Percentiles rank a stretch among this genome's conserved stretches.
Conservation (phyloP, 192 early-diverging fungal species). For the Phycomyces nitens region DNA sequence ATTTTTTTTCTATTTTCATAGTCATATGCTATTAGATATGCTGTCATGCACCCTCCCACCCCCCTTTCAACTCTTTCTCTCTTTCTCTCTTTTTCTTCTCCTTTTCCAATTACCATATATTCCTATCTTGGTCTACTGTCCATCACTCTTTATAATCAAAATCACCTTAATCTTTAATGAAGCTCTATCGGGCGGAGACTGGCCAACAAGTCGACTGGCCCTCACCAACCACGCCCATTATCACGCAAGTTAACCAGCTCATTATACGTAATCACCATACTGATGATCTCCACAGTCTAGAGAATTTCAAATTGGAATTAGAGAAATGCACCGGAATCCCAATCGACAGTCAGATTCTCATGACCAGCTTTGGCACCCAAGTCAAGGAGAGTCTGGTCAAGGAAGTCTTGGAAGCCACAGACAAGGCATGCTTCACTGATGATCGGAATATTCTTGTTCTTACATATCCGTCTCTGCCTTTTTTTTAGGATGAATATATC, state of each 20-base stretch:
- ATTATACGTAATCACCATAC: background rate
- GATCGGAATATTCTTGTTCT: conserved; percentile 2
- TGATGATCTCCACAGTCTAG: conserved; percentile 23
- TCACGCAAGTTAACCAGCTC: conserved; percentile 14
- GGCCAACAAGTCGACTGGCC: conserved; percentile 39
- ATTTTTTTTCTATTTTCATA: too few species aligned
- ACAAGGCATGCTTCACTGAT: conserved; percentile 35
- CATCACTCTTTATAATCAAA: background rate
- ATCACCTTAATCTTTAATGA: conserved; percentile 30
- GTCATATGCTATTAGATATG: too few species aligned
- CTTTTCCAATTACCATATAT: too few species aligned
- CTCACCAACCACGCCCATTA: background rate
- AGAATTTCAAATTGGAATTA: conserved; percentile 26
- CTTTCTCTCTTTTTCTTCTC: background rate
- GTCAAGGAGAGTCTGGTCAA: conserved; percentile 44
- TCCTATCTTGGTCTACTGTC: background rate
- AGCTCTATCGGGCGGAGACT: conserved; percentile 55
- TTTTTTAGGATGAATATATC: conserved; percentile 45
- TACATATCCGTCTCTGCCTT: background rate
- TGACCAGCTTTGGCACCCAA: conserved; percentile 49
- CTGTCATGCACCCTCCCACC: too few species aligned
- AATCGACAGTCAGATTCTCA: conserved; percentile 45
- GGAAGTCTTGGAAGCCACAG: conserved; percentile 39
- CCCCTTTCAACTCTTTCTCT: background rate
- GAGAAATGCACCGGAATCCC: conserved; percentile 46